Base-by-base conservation (phyloP, 164 flowering plant genomes). In the Sextonia rubra region DNA sequence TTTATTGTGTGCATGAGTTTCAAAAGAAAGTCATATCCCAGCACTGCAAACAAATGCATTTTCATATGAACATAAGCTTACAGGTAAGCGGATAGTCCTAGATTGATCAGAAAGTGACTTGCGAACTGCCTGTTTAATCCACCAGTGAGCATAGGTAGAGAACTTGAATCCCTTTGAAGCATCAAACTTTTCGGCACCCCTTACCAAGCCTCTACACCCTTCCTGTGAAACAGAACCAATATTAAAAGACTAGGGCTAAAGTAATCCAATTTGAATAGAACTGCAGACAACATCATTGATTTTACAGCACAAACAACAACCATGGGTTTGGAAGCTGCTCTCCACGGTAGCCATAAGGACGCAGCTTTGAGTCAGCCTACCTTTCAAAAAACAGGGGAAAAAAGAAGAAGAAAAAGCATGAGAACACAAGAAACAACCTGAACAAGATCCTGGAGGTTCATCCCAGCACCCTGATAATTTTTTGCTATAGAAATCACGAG, bases 101-200 rank as follows among this genome's bases (percentile, higher is more conserved):
- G 97, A 89, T 76, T 89, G 97, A 73, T 90, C 97, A 74, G 94
- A 85, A 56, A 93, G 90, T 74, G 89, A 87, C 76, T 84, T 95
- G 55, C 94, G 84, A 73, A 95, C 91, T 5, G 99, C 89, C 79
- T 93, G 96, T 72, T 87, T 93, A 71, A 96, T 96, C 99, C 98
- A 93, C 99, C 99, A 93, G 73, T 93, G 97, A 67, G 98, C 99
- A 74, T 96, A 96, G 24, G 99, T 96, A 67, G 98, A 96, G 77
- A 96, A 93, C 83, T 88, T 96, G 82, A 89, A 96, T 48, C 99
- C 99, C 73, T 88, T 93, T 60, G 97, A 87, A 68, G 97, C 91
- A 83, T 93, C 99, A 82, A 90, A 93, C 77, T 93, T 96, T 77
- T 93, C 98, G 44, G 94, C 87, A 69, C 95, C 97, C 80, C 86